Base-by-base conservation (phyloP, 352 stramenopile species). In the Phytophthora uliginosa region DNA sequence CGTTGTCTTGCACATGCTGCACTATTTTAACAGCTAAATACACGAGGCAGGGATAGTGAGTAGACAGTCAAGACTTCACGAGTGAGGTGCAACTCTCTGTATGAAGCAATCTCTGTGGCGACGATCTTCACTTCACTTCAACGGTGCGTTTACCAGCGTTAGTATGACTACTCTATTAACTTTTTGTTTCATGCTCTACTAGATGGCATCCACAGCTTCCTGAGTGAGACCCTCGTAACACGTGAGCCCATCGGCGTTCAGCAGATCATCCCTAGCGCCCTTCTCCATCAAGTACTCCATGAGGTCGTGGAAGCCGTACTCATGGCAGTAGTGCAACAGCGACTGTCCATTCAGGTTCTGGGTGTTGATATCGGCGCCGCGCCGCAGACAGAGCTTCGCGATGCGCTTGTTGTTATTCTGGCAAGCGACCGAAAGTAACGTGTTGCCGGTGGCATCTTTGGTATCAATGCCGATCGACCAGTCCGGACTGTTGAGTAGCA, bases 321-420 rank as follows among this genome's bases (percentile, higher is more conserved):
- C 86, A 63, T 97, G 97, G 50, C 88, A 96, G 78, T 98, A 99
- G 69, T 99, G 95, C 24, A 99, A 77, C 42, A 95, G 77, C 0
- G 90, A 98, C 67, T 99, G 93, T 0, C 96, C 96, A 53, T 95
- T 98, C 47, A 97, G 66, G 74, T 98, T 99, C 42, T 97, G 88
- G 5, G 92, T 95, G 74, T 99, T 98, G 70, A 99, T 89, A 42
- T 98, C 91, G 34, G 95, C 95, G 17, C 93, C 96, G 33, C 93
- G 90, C 5, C 96, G 92, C 28, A 99, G 67, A 71, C 90, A 98
- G 7, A 99, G 85, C 84, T 99, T 99, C 42, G 87, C 86, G 50
- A 99, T 98, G 53, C 96, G 87, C 76, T 98, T 98, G 82, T 98
- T 98, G 74, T 97, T 97, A 85, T 99, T 99, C 68, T 99, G 96